Conservation (phyloP, 2,329 filamentous ascomycete genomes). For the Fusarium multiceps region DNA sequence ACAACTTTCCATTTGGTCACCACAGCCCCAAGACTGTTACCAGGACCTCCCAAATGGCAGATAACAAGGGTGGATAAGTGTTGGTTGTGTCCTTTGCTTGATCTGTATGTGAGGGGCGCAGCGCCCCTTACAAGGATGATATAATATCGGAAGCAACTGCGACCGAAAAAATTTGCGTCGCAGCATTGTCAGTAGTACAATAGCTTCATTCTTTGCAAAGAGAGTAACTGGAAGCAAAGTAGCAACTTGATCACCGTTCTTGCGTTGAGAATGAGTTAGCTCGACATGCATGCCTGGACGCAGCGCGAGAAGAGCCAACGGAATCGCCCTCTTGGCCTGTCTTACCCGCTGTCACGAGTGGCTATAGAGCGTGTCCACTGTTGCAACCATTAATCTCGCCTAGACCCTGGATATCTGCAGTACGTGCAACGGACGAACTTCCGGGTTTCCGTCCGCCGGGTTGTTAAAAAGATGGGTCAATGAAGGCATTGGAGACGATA, state of each 20-base stretch:
- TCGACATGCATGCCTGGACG: neutral
- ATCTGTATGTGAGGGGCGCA: neutral
- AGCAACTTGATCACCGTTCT: neutral
- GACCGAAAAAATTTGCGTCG: accelerated
- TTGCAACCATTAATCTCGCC: neutral
- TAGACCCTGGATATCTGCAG: neutral
- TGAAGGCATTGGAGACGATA: neutral
- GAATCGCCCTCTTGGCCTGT: neutral
- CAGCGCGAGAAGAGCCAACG: neutral
- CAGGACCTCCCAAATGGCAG: too few species aligned
- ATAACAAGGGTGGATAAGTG: neutral
- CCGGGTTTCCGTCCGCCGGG: neutral
- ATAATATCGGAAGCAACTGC: neutral
- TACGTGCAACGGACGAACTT: neutral
- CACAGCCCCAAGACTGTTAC: too few species aligned
- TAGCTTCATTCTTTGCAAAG: too few species aligned
- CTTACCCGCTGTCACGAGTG: neutral
- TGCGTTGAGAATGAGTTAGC: neutral
- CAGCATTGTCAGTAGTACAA: neutral
- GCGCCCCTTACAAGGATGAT: neutral
- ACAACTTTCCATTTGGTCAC: too few species aligned
- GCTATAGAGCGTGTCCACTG: neutral
- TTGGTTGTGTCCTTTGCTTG: neutral
- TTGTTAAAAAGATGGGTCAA: neutral
- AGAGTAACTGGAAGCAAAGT: neutral